These are phyloP conservation scores for Salix arbutifolia DNA, from an alignment of 345 rosid species.

Conservation along the genomic window DNA sequence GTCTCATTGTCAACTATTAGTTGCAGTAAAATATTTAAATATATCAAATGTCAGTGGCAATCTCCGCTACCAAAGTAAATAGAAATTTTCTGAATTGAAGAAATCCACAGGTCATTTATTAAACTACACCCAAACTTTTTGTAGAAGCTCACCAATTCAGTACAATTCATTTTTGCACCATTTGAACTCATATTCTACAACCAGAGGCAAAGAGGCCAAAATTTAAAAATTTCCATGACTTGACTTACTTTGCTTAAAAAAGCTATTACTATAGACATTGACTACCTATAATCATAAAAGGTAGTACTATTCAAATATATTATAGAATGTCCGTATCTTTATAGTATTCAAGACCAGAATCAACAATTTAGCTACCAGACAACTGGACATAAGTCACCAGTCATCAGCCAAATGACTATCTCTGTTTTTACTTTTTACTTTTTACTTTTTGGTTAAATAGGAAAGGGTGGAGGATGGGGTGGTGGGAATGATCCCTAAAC, in stretches of 20 bases:
- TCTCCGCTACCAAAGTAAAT: background rate
- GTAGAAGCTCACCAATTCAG: background rate
- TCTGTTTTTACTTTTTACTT: background rate
- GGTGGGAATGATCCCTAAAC: background rate
- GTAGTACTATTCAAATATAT: background rate
- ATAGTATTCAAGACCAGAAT: background rate
- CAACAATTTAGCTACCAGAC: background rate
- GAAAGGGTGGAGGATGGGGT: background rate
- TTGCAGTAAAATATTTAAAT: background rate
- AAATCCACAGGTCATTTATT: background rate
- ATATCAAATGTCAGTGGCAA: background rate
- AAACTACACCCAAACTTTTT: background rate
- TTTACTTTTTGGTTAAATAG: background rate
- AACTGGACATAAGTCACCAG: background rate
- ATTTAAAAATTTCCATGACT: background rate
- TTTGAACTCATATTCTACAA: background rate
- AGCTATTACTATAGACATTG: background rate
- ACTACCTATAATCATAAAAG: background rate
- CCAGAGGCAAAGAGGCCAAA: background rate
- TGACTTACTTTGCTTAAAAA: background rate
- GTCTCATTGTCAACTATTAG: background rate
- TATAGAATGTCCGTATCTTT: background rate
- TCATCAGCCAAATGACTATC: background rate
- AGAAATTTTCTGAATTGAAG: background rate
- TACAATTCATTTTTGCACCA: background rate